A percentile compares a stretch with the other conserved stretches of the same genome.
These are phyloP conservation scores for Blastomyces gilchristii DNA, from an alignment of 2,329 filamentous ascomycete species.

Conservation along the genomic window DNA sequence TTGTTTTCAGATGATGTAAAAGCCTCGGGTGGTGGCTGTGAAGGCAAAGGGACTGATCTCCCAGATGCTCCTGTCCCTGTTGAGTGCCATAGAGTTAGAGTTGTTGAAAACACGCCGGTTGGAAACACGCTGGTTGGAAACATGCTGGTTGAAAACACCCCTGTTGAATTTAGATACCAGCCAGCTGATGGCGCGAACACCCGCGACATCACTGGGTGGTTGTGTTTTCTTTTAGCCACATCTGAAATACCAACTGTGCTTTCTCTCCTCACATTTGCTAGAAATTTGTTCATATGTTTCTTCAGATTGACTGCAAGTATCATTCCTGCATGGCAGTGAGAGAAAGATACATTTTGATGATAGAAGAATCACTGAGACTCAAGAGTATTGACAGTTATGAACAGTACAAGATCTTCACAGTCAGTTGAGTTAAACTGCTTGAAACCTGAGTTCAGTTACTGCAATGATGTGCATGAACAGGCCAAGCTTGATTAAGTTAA, in stretches of 20 bases:
- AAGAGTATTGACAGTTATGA: conserved; percentile 13
- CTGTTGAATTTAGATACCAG: no score
- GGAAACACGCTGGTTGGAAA: no score
- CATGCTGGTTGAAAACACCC: no score
- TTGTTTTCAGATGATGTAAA: not conserved
- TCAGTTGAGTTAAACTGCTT: conserved; percentile 13
- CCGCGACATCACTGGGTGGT: not conserved
- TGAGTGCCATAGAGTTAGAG: not conserved
- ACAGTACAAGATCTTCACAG: conserved; percentile 11
- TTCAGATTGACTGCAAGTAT: conserved; percentile 21
- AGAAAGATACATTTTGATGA: conserved; percentile 14
- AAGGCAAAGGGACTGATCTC: not conserved
- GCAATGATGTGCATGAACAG: conserved; percentile 9
- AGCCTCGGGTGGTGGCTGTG: not conserved
- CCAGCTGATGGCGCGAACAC: no score
- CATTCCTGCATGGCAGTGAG: conserved; percentile 22
- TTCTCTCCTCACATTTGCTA: conserved; percentile 11
- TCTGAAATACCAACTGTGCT: not conserved
- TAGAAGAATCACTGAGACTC: conserved; percentile 22
- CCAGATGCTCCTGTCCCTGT: not conserved
- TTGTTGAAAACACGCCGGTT: no score
- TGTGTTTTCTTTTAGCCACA: not conserved
- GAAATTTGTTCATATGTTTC: conserved; percentile 16
- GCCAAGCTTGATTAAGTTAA: conserved; percentile 15
- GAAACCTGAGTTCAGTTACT: conserved; percentile 12